Conservation (phyloP, 225 moss, liverwort and hornwort genomes). For the Polytrichum commune region DNA sequence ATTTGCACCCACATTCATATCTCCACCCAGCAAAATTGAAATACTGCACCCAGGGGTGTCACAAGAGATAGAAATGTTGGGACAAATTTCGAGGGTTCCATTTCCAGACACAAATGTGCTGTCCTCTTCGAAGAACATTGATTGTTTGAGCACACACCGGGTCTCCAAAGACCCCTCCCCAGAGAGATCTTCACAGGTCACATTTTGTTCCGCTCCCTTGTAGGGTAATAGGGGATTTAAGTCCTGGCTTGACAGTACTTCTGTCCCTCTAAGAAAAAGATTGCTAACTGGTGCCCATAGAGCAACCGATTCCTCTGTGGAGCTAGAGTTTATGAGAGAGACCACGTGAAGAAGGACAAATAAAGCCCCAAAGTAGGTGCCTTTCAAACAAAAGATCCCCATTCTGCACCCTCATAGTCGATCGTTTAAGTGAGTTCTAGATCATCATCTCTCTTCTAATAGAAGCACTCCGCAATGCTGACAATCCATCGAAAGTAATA, state of each 20-base stretch:
- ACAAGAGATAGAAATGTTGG: slow-evolving; percentile 54
- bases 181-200: slow-evolving; percentile 77
- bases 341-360: slow-evolving; percentile 35
- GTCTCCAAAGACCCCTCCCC: slow-evolving; percentile 71
- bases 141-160: slow-evolving; percentile 44
- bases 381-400: slow-evolving; percentile 57
- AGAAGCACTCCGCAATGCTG: too few species aligned
- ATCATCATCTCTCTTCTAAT: too few species aligned
- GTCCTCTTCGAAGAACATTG: slow-evolving; percentile 40
- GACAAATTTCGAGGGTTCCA: slow-evolving; percentile 62
- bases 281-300: slow-evolving; percentile 27
- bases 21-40: slow-evolving; percentile 58
- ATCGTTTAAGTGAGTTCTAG: slow-evolving; percentile 9
- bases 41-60: slow-evolving; percentile 66
- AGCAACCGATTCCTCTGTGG: slow-evolving; percentile 21
- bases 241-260: slow-evolving; percentile 10
- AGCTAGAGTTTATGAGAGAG: slow-evolving; percentile 20
- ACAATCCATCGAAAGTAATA: too few species aligned
- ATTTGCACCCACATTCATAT: slow-evolving; percentile 58
- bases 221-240: slow-evolving; percentile 12
- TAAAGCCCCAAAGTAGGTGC: slow-evolving; percentile 26
- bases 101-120: slow-evolving; percentile 46
- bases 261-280: slow-evolving; percentile 13
- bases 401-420: slow-evolving; percentile 88
- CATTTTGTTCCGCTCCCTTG: slow-evolving; percentile 32